These are phyloP conservation scores for Lichtheimia ramosa DNA, from an alignment of 371 early-diverging fungal genomes.

Conservation along the genomic window DNA sequence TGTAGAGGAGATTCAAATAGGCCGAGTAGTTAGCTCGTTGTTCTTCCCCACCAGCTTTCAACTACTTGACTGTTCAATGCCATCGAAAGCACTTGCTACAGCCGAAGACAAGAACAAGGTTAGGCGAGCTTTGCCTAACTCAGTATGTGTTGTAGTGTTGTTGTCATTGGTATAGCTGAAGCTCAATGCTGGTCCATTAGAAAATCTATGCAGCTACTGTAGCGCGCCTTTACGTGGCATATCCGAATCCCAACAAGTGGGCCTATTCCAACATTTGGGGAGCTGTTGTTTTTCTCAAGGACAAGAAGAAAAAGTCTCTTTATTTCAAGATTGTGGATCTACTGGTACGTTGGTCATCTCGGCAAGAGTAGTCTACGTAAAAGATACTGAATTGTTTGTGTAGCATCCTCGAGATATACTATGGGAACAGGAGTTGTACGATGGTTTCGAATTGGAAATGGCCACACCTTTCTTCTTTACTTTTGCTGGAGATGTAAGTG, in stretches of 20 bases:
- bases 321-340: constrained; percentile 82
- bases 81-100: constrained; percentile 42
- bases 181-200: constrained; percentile 29
- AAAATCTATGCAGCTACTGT: constrained; percentile 86
- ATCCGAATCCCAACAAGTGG: constrained; percentile 72
- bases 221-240: constrained; percentile 83
- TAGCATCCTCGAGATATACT: constrained; percentile 63
- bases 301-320: constrained; percentile 61
- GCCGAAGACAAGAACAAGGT: constrained; percentile 55
- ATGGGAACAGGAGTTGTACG: constrained; percentile 85
- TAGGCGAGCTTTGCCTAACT: constrained; percentile 44
- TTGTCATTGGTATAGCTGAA: neutral
- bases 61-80: constrained; percentile 22
- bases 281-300: constrained; percentile 73
- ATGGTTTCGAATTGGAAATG: constrained; percentile 71
- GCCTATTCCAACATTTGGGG: constrained; percentile 79
- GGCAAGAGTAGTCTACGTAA: neutral
- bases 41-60: no score
- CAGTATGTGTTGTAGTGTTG: constrained; percentile 29
- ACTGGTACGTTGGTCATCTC: constrained; percentile 38
- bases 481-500: constrained; percentile 79
- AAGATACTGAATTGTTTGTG: neutral
- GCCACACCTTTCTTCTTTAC: constrained; percentile 86
- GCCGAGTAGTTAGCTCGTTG: no score
- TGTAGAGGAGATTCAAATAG: no score